These are phyloP conservation scores for Calendula officinalis DNA, from an alignment of 129 eudicot genomes.

Conservation along the genomic window DNA sequence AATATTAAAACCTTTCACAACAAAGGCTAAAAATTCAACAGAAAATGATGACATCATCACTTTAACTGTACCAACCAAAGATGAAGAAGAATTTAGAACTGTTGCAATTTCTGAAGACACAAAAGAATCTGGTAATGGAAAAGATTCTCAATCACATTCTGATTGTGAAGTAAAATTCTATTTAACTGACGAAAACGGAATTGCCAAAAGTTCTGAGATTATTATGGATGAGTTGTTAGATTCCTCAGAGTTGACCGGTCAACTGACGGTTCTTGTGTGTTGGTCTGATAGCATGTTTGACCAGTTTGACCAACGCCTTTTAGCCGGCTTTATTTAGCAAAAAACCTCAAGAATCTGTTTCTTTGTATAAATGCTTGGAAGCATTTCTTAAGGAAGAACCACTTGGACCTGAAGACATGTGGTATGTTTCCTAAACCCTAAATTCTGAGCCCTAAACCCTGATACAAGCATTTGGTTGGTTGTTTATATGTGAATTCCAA, in stretches of 20 bases:
- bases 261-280: slow-evolving; percentile 53
- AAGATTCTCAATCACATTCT: slow-evolving; percentile 23
- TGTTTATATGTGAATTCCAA: no score
- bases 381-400: slow-evolving; percentile 98
- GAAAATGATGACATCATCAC: slow-evolving; percentile 29
- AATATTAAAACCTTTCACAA: slow-evolving; percentile 52
- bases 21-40: slow-evolving; percentile 24
- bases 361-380: slow-evolving; percentile 88
- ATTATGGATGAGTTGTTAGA: slow-evolving; percentile 52
- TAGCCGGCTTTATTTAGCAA: slow-evolving; percentile 65
- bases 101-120: slow-evolving; percentile 20
- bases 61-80: slow-evolving; percentile 32
- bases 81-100: background rate
- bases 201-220: slow-evolving; percentile 49
- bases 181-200: slow-evolving; percentile 72
- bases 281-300: slow-evolving; percentile 69
- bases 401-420: slow-evolving; percentile 99
- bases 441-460: no score
- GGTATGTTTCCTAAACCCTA: no score
- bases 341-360: slow-evolving; percentile 77
- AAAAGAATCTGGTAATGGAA: slow-evolving; percentile 27
- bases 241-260: slow-evolving; percentile 40
- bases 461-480: no score
- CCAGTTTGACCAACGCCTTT: slow-evolving; percentile 50
- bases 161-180: slow-evolving; percentile 54